Conservation (phyloP, 2,329 filamentous ascomycete genomes). For the Sphaerulina vaccinii region DNA sequence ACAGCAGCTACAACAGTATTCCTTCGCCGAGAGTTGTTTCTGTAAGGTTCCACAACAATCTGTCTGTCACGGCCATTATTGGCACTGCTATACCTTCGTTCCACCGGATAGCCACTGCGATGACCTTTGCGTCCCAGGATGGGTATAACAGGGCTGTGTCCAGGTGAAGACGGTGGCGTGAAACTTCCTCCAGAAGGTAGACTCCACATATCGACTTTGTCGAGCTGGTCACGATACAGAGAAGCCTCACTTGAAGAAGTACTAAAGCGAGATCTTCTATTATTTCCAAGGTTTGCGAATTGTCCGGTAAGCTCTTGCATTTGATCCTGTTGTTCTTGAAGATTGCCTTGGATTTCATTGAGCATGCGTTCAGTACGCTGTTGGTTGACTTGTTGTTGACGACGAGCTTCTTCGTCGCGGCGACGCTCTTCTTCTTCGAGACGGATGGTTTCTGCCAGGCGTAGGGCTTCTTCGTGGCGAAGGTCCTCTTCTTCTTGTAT, state of each 20-base stretch:
- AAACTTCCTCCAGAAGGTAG: conserved; percentile 7
- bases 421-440: conserved; percentile 2
- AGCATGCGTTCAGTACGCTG: conserved; percentile 5
- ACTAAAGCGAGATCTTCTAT: conserved; percentile 4
- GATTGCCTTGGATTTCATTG: conserved; percentile 6
- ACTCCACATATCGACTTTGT: conserved; percentile 9
- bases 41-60: conserved; percentile 5
- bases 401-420: conserved; percentile 5
- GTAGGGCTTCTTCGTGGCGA: conserved; percentile 8
- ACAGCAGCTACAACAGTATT: no score
- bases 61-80: not conserved
- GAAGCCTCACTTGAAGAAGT: conserved; percentile 5
- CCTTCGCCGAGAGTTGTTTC: not conserved
- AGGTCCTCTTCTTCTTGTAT: conserved; percentile 6
- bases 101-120: not conserved
- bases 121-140: conserved; percentile 3
- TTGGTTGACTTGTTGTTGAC: conserved; percentile 5
- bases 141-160: not conserved
- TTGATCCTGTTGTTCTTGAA: conserved; percentile 6
- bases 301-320: conserved; percentile 6
- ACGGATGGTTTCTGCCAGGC: no score
- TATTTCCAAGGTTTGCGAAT: conserved; percentile 1
- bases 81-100: not conserved
- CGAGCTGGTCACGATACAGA: conserved; percentile 6
- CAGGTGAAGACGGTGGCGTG: conserved; percentile 6